Evolutionary conservation across 2,329 filamentous ascomycete genomes (phyloP).

Genomic region (Colletotrichum cordylinicola): DNA sequence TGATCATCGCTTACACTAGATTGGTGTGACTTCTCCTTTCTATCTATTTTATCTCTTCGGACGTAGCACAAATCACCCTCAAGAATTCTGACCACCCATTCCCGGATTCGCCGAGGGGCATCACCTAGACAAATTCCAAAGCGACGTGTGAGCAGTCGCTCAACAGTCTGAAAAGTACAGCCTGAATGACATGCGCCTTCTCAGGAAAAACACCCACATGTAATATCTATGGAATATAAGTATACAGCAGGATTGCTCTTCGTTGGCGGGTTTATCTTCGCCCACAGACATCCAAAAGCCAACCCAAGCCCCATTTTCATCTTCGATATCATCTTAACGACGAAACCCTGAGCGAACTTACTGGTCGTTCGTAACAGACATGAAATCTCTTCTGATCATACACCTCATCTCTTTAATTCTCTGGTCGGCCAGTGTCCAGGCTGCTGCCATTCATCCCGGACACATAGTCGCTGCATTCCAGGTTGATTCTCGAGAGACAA

Average conservation of each 20-base stretch:
- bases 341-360: not conserved
- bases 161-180: not conserved
- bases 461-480: not conserved
- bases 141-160: not conserved
- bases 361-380: not conserved
- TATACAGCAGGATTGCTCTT: not conserved
- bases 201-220: not conserved
- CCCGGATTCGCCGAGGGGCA: not conserved
- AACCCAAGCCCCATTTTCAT: not conserved
- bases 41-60: not conserved
- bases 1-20: not conserved
- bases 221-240: not conserved
- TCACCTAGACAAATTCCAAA: not conserved
- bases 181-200: not conserved
- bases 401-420: not conserved
- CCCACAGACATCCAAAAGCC: not conserved
- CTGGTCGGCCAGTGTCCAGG: not conserved
- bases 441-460: not conserved
- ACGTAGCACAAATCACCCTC: not conserved
- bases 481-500: not conserved
- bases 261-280: not conserved
- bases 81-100: not conserved
- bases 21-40: not conserved
- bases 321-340: not conserved
- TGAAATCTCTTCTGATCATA: not conserved